Conservation (phyloP, 2,329 filamentous ascomycete species). For the Didymella pomorum region DNA sequence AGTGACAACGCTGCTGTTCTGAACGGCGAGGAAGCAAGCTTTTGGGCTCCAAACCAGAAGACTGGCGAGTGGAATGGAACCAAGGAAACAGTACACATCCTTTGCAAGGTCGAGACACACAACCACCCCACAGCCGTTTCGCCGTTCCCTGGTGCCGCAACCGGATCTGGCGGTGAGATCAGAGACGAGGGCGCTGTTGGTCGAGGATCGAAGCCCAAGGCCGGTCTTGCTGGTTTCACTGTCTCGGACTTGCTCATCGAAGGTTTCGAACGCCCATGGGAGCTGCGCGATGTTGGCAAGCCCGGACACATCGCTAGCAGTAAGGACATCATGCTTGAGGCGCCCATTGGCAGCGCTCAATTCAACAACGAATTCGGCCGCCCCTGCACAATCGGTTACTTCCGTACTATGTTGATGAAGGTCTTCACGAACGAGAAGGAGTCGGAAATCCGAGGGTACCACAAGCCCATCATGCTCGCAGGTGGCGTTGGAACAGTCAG, state of each 20-base stretch:
- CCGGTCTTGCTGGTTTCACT: conserved; percentile 90
- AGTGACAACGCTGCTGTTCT: conserved; percentile 98
- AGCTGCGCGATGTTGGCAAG: conserved; percentile 81
- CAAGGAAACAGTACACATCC: conserved; percentile 84
- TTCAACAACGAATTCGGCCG: conserved; percentile 99
- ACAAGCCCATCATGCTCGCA: conserved; percentile 99
- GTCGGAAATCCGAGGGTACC: conserved; percentile 84
- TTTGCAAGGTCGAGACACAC: conserved; percentile 97
- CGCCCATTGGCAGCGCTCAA: conserved; percentile 89
- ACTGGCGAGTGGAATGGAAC: conserved; percentile 88
- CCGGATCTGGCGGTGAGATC: conserved; percentile 94
- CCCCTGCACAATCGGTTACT: conserved; percentile 86
- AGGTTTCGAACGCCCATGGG: conserved; percentile 83
- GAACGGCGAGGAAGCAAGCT: conserved; percentile 72
- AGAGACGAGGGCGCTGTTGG: conserved; percentile 95
- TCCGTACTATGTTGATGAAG: conserved; percentile 83
- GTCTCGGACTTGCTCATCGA: conserved; percentile 95
- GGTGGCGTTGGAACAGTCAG: conserved; percentile 93
- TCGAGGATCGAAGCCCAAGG: conserved; percentile 89
- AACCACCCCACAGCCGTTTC: conserved; percentile 98
- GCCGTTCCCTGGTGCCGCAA: conserved; percentile 90
- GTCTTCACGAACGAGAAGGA: conserved; percentile 67
- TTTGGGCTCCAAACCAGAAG: conserved; percentile 87
- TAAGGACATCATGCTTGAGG: conserved; percentile 97
- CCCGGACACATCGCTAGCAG: conserved; percentile 92